Evolutionary conservation across 331 rosid species (phyloP).

Genomic region (Malus hybrid): DNA sequence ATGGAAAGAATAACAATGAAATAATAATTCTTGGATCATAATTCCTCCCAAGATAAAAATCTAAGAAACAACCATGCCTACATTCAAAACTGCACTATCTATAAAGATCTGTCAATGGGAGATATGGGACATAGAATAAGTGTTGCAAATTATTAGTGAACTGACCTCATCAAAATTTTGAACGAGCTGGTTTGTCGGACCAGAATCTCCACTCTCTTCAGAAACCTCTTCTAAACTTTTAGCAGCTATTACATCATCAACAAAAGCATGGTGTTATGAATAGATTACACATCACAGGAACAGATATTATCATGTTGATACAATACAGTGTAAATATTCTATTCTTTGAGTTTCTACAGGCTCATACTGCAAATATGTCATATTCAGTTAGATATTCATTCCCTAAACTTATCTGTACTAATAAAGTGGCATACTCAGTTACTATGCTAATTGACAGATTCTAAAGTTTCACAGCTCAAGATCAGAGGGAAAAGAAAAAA

Average conservation of each 20-base stretch:
- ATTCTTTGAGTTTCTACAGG: not conserved
- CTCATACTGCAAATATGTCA: not conserved
- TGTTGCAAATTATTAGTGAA: not conserved
- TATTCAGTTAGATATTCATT: not conserved
- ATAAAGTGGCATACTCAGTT: not conserved
- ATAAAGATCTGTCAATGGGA: not conserved
- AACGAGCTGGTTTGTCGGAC: slow-evolving; percentile 31
- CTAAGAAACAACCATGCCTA: not conserved
- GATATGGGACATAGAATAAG: not conserved
- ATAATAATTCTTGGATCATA: not conserved
- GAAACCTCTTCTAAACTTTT: slow-evolving; percentile 33
- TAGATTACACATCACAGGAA: not conserved
- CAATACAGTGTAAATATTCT: not conserved
- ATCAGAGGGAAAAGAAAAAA: not conserved
- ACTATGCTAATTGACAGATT: not conserved
- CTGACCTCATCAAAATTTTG: slow-evolving; percentile 59
- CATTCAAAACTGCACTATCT: not conserved
- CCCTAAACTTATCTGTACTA: not conserved
- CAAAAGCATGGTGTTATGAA: slow-evolving; percentile 12
- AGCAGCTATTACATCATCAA: slow-evolving; percentile 35
- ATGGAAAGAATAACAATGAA: not conserved
- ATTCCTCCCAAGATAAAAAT: not conserved
- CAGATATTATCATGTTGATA: not conserved
- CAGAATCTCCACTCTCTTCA: slow-evolving; percentile 40
- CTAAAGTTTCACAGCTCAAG: not conserved